Conservation (phyloP, 164 flowering plant species). For the Amborella trichopoda region DNA sequence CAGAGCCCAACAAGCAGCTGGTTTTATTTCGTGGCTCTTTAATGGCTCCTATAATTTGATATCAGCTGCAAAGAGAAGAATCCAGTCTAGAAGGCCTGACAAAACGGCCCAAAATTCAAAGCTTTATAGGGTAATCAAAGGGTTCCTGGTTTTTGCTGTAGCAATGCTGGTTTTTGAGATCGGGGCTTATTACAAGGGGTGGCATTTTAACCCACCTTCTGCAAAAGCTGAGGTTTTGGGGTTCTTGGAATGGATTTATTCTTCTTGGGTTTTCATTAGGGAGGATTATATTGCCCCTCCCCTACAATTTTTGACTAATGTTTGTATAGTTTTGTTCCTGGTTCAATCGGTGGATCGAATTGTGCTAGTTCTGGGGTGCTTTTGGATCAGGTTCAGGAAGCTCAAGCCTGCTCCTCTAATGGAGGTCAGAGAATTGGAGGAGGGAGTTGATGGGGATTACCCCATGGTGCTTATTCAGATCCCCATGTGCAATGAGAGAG, state of each 20-base stretch:
- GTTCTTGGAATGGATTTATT: slow-evolving; percentile 36
- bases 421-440: slow-evolving; percentile 38
- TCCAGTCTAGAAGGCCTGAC: slow-evolving; percentile 17
- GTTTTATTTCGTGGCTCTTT: slow-evolving; percentile 48
- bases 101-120: slow-evolving; percentile 9
- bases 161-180: slow-evolving; percentile 61
- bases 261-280: slow-evolving; percentile 70
- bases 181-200: slow-evolving; percentile 66
- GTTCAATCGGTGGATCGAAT: slow-evolving; percentile 78
- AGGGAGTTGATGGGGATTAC: slow-evolving; percentile 24
- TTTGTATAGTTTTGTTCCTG: slow-evolving; percentile 60
- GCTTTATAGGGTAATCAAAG: slow-evolving; percentile 46
- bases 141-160: slow-evolving; percentile 55
- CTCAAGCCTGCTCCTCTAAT: slow-evolving; percentile 57
- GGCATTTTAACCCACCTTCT: slow-evolving; percentile 55
- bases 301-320: slow-evolving; percentile 68
- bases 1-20: slow-evolving; percentile 88
- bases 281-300: slow-evolving; percentile 89
- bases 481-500: slow-evolving; percentile 98
- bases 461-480: slow-evolving; percentile 98
- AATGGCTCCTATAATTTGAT: slow-evolving; percentile 23
- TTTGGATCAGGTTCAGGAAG: slow-evolving; percentile 75
- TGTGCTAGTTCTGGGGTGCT: slow-evolving; percentile 73
- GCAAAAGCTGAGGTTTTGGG: slow-evolving; percentile 24
- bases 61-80: slow-evolving; percentile 54